phyloP scores from a whole-genome alignment of 2,329 filamentous ascomycete species.

The Cytospora mali region DNA sequence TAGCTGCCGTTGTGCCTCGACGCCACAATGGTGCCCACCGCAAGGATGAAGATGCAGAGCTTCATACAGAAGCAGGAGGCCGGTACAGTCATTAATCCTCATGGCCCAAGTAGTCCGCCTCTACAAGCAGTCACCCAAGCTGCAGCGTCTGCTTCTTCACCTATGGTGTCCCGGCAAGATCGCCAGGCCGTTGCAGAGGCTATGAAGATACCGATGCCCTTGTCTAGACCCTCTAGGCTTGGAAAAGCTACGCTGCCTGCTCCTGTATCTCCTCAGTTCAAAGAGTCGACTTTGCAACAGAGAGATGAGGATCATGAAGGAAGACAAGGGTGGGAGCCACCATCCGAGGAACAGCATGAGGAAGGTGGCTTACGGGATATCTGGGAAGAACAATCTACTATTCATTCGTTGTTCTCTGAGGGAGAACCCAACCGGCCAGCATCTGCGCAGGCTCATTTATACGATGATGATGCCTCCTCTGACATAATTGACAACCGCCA shows the following conservation, averaged over 20 bases:
- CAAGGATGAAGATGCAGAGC: constrained; percentile 41
- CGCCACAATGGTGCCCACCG: constrained; percentile 36
- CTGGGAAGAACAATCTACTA: constrained; percentile 28
- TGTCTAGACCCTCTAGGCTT: constrained; percentile 2
- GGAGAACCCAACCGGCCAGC: constrained; percentile 18
- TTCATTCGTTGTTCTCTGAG: constrained; percentile 27
- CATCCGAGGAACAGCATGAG: constrained; percentile 7
- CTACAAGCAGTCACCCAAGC: constrained; percentile 11
- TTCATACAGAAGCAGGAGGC: constrained; percentile 29
- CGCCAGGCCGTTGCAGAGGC: constrained; percentile 5
- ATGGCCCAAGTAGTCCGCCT: constrained; percentile 29
- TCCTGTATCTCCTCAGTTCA: constrained; percentile 4
- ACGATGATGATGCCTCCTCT: constrained; percentile 18
- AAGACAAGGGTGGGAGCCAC: constrained; percentile 16
- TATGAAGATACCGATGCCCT: constrained; percentile 25
- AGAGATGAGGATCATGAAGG: not conserved
- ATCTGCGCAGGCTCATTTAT: not conserved
- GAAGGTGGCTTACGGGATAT: constrained; percentile 20
- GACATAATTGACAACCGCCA: constrained; percentile 27
- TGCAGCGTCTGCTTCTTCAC: constrained; percentile 8
- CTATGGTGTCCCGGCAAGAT: constrained; percentile 11
- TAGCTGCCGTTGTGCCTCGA: not conserved
- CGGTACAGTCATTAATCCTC: constrained; percentile 13
- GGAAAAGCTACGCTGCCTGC: not conserved
- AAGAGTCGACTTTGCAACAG: not conserved